Evolutionary conservation across 495 filamentous ascomycete genomes (phyloP).

Genomic region (Aspergillus baeticus): DNA sequence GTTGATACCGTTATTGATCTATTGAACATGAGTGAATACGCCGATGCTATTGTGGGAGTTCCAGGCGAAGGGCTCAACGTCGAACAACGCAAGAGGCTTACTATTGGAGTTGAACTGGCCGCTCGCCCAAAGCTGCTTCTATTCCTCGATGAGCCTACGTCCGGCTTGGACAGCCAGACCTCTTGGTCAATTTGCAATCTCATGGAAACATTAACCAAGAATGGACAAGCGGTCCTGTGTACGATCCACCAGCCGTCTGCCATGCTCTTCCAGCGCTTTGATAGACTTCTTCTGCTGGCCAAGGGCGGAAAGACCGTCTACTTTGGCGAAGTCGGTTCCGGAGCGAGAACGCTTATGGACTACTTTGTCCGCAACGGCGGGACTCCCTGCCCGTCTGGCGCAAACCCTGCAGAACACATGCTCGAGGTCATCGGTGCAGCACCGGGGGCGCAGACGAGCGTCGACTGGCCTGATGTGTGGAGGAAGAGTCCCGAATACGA

Average conservation of each 20-base stretch:
- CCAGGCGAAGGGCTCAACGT: constrained; percentile 71
- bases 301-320: constrained; percentile 83
- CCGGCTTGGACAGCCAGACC: constrained; percentile 83
- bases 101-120: constrained; percentile 86
- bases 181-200: constrained; percentile 88
- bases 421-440: constrained; percentile 90
- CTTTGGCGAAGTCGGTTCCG: constrained; percentile 84
- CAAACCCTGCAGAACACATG: constrained; percentile 97
- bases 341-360: constrained; percentile 66
- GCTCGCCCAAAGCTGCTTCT: constrained; percentile 82
- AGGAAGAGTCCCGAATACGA: constrained; percentile 68
- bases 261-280: constrained; percentile 93
- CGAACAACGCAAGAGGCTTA: constrained; percentile 84
- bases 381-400: constrained; percentile 61
- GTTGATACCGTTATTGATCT: constrained; percentile 92
- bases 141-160: constrained; percentile 90
- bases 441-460: constrained; percentile 68
- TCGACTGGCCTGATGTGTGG: constrained; percentile 86
- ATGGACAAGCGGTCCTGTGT: constrained; percentile 88
- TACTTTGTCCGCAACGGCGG: constrained; percentile 86
- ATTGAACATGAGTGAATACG: constrained; percentile 69
- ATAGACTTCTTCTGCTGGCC: constrained; percentile 83
- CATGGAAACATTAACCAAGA: constrained; percentile 84
- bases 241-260: constrained; percentile 96
- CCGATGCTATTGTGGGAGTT: constrained; percentile 42